Conservation (phyloP, 129 eudicot species). For the Heracleum sosnowskyi region DNA sequence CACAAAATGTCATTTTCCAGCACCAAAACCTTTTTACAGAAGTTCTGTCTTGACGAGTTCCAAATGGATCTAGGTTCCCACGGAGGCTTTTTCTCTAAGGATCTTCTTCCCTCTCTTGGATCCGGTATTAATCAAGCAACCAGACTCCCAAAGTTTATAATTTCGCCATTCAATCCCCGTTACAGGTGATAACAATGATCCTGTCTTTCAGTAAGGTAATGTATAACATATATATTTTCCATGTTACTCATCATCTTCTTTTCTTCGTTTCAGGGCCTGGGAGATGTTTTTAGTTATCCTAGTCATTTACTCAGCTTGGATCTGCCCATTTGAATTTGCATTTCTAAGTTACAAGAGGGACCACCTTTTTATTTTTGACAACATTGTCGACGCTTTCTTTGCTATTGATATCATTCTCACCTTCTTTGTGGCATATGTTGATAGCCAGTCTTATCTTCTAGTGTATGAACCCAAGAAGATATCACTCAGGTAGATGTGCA, state of each 20-base stretch:
- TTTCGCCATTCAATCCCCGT: slow-evolving; percentile 68
- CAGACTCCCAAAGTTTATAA: slow-evolving; percentile 27
- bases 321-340: slow-evolving; percentile 81
- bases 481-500: slow-evolving; percentile 55
- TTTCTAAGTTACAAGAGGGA: slow-evolving; percentile 49
- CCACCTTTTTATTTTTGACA: slow-evolving; percentile 56
- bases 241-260: slow-evolving; percentile 10
- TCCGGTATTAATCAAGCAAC: slow-evolving; percentile 47
- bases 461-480: slow-evolving; percentile 74
- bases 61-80: slow-evolving; percentile 32
- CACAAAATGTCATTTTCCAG: slow-evolving; percentile 34
- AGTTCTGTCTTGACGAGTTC: slow-evolving; percentile 50
- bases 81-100: slow-evolving; percentile 61
- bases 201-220: not conserved
- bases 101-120: slow-evolving; percentile 90
- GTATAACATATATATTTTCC: not conserved
- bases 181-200: slow-evolving; percentile 49
- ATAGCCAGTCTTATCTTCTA: slow-evolving; percentile 57
- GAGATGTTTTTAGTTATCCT: slow-evolving; percentile 70
- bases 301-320: slow-evolving; percentile 91
- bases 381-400: slow-evolving; percentile 83
- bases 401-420: slow-evolving; percentile 80
- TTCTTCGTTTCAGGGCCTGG: slow-evolving; percentile 68
- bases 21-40: slow-evolving; percentile 33
- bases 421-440: slow-evolving; percentile 91